A percentile compares a stretch with the other conserved stretches of the same genome.
phyloP scores from a whole-genome alignment of 2,329 filamentous ascomycete species.

The Corniculantispora saksenae region DNA sequence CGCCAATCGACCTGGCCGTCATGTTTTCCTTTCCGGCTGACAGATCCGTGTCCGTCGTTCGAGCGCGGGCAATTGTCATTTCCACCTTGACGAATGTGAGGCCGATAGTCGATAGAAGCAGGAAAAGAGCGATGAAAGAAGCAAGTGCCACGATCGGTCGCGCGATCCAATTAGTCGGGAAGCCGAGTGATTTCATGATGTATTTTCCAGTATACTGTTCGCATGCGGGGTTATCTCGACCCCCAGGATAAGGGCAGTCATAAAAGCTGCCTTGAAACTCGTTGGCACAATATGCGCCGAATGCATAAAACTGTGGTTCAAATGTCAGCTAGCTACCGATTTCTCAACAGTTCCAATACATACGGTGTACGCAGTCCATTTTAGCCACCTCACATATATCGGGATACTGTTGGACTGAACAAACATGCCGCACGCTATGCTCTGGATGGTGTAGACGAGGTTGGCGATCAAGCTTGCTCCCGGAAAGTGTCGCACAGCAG shows the following conservation, averaged over 20 bases:
- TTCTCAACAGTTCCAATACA: slow-evolving; percentile 23
- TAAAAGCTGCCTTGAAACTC: slow-evolving; percentile 75
- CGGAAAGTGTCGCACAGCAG: slow-evolving; percentile 66
- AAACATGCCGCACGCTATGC: slow-evolving; percentile 75
- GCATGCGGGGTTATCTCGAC: slow-evolving; percentile 65
- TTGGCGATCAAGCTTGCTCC: slow-evolving; percentile 73
- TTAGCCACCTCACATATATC: slow-evolving; percentile 77
- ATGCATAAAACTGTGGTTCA: slow-evolving; percentile 61
- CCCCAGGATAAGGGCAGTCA: slow-evolving; percentile 65
- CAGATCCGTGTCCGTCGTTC: slow-evolving; percentile 59
- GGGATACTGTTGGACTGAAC: slow-evolving; percentile 73
- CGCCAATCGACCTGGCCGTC: slow-evolving; percentile 50
- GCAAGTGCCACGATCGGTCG: slow-evolving; percentile 65
- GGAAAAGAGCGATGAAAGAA: slow-evolving; percentile 65
- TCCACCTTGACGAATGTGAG: slow-evolving; percentile 66
- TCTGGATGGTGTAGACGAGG: slow-evolving; percentile 71
- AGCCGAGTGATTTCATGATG: slow-evolving; percentile 68
- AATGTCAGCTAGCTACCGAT: slow-evolving; percentile 22
- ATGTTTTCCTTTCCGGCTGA: slow-evolving; percentile 73
- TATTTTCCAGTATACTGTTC: slow-evolving; percentile 68
- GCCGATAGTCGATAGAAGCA: slow-evolving; percentile 59
- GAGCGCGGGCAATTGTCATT: slow-evolving; percentile 68
- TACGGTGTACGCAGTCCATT: slow-evolving; percentile 64
- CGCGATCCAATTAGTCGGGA: slow-evolving; percentile 67
- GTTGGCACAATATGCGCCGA: slow-evolving; percentile 70